phyloP scores from a whole-genome alignment of 192 early-diverging fungal species.

The Coemansia javaensis region DNA sequence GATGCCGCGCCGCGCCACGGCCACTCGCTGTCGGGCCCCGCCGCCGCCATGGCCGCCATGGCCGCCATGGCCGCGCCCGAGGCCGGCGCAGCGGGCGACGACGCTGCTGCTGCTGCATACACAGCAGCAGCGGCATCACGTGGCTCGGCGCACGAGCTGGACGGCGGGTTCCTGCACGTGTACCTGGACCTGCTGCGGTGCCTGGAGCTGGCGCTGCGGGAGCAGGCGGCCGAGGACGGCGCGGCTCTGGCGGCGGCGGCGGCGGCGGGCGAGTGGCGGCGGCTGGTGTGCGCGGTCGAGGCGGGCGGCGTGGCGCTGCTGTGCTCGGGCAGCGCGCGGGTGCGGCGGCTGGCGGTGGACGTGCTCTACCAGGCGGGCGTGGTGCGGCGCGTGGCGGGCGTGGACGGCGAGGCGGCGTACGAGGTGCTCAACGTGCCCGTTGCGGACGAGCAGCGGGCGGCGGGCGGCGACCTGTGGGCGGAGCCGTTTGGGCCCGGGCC shows the following conservation, averaged over 20 bases:
- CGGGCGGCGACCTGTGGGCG: conserved; percentile 19
- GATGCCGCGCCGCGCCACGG: conserved; percentile 2
- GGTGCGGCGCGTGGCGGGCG: conserved; percentile 19
- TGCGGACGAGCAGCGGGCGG: neutral
- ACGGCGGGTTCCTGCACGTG: conserved; percentile 60
- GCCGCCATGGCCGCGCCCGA: no score
- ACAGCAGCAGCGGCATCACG: no score
- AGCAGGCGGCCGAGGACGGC: conserved; percentile 3
- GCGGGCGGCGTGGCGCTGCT: conserved; percentile 36
- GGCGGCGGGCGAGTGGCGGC: conserved; percentile 34
- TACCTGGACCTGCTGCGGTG: conserved; percentile 61
- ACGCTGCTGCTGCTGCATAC: no score
- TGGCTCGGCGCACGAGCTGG: conserved; percentile 23
- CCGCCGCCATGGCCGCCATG: conserved; percentile 13
- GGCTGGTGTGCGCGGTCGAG: conserved; percentile 32
- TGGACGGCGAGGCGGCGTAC: conserved; percentile 31
- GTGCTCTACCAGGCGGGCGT: conserved; percentile 36
- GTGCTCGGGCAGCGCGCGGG: conserved; percentile 39
- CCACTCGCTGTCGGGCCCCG: conserved; percentile 5
- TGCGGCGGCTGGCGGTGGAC: conserved; percentile 27
- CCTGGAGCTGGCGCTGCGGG: conserved; percentile 32
- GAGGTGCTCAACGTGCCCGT: conserved; percentile 39
- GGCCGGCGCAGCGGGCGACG: no score
- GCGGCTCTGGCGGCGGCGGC: neutral
- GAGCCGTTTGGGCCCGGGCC: conserved; percentile 24